These are phyloP conservation scores for Fusarium haematococcum DNA, from an alignment of 2,329 filamentous ascomycete genomes.

Conservation along the genomic window DNA sequence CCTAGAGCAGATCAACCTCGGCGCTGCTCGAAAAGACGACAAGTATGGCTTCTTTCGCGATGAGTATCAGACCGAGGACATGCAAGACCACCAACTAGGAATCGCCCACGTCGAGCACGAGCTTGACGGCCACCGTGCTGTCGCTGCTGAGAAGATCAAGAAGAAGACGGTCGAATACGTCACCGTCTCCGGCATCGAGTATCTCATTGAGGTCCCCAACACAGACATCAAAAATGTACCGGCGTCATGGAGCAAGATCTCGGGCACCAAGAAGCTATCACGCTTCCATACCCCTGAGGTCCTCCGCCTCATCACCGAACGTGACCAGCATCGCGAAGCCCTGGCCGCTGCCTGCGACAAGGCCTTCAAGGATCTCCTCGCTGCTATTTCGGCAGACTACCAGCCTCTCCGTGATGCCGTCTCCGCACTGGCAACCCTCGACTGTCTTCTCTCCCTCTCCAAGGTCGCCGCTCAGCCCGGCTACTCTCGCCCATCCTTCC, in stretches of 20 bases:
- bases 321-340: slow-evolving; percentile 94
- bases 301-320: slow-evolving; percentile 82
- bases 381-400: slow-evolving; percentile 83
- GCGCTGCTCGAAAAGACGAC: slow-evolving; percentile 87
- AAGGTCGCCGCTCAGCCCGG: slow-evolving; percentile 87
- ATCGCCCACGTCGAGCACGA: slow-evolving; percentile 95
- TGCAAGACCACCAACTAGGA: slow-evolving; percentile 87
- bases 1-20: slow-evolving; percentile 85
- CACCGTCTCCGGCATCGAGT: slow-evolving; percentile 92
- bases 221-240: slow-evolving; percentile 85
- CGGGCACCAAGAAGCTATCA: slow-evolving; percentile 90
- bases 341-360: slow-evolving; percentile 90
- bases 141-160: slow-evolving; percentile 78
- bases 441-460: slow-evolving; percentile 89
- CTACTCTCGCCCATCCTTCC: slow-evolving; percentile 81
- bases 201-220: slow-evolving; percentile 92
- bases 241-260: slow-evolving; percentile 94
- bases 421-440: slow-evolving; percentile 84
- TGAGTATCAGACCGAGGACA: slow-evolving; percentile 86
- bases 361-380: slow-evolving; percentile 80
- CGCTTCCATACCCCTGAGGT: slow-evolving; percentile 96
- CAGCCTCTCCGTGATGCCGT: slow-evolving; percentile 91
- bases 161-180: slow-evolving; percentile 80
- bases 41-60: slow-evolving; percentile 96
- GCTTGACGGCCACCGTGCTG: slow-evolving; percentile 79